These are phyloP conservation scores for Ceratobasidium sp. DNA, from an alignment of 1,284 basidiomycete genomes.

Conservation along the genomic window DNA sequence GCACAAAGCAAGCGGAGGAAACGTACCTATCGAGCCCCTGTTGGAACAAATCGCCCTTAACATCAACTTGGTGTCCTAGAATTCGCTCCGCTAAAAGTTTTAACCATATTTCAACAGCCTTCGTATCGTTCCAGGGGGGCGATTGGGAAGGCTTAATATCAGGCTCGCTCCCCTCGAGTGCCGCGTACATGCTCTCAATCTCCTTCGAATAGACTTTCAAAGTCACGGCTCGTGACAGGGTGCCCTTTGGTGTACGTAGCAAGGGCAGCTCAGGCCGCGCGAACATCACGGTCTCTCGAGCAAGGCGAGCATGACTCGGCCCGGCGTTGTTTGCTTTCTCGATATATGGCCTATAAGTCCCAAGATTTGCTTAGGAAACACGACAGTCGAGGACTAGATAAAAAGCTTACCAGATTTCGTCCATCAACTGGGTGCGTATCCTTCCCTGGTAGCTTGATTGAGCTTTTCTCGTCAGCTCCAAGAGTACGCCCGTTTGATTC, in stretches of 20 bases:
- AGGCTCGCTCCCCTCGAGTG: slow-evolving; percentile 17
- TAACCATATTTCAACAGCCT: slow-evolving; percentile 3
- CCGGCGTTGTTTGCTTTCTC: slow-evolving; percentile 62
- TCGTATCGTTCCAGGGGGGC: neutral
- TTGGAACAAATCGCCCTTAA: slow-evolving; percentile 21
- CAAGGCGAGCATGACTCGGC: slow-evolving; percentile 62
- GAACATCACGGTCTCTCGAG: slow-evolving; percentile 55
- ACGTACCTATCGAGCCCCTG: slow-evolving; percentile 40
- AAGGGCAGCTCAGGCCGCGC: slow-evolving; percentile 11
- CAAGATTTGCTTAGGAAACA: neutral
- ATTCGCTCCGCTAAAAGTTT: neutral
- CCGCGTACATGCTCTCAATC: slow-evolving; percentile 49
- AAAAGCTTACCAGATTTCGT: slow-evolving; percentile 58
- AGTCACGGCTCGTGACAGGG: slow-evolving; percentile 34
- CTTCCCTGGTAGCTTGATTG: slow-evolving; percentile 58
- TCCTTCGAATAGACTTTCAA: slow-evolving; percentile 47
- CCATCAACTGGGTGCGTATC: slow-evolving; percentile 56
- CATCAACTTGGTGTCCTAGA: neutral
- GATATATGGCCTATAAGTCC: slow-evolving; percentile 56
- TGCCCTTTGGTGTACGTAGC: slow-evolving; percentile 45
- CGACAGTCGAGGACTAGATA: neutral
- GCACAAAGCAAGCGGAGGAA: neutral
- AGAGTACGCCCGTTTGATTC: slow-evolving; percentile 63
- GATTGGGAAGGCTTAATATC: neutral
- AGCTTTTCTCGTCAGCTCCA: slow-evolving; percentile 59